Base-by-base conservation (phyloP, 371 early-diverging fungal genomes). In the Mucor sp. region DNA sequence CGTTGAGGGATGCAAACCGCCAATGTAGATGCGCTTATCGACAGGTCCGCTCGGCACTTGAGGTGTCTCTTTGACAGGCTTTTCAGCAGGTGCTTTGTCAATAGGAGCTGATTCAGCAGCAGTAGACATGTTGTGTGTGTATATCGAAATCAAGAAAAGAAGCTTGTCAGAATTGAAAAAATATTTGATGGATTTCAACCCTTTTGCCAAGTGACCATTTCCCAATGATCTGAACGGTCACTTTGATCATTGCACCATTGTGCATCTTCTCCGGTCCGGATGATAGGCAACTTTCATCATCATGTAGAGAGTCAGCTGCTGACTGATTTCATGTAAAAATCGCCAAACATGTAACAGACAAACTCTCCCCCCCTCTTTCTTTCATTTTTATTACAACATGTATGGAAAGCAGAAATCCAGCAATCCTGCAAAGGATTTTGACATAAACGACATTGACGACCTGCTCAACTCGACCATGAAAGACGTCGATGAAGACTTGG, bases 11-110 rank as follows among this genome's bases (percentile, higher is more conserved):
- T 85, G 85, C 8, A 94, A 80, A 25, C 95, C 95, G 50, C 93
- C 91, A 58, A 94, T 78, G 66, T 91, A 94, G 9, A 91, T 82
- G 32, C 94, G 87, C 69, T 91, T 91, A 21, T 79, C 73, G 5
- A 76, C 37, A 21, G 67, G 56, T 8, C 66, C 79, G 41, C 53
- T 66, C 21, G 60, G 55, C 1, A 53, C 55, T 60, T 53, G 30
- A n/a, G 19, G 6, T 21, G 30, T 9, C 47, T 25, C 33, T 65
- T 41, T 57, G 23, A 19, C 21, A 32, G 19, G 30, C 28, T 59
- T 58, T 58, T 44, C 65, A 44, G 43, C 41, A 6, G 5, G 14
- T 19, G 25, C 8, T 14, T 27, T 53, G 53, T 27, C 27, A 27
- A 25, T 53, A 4, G 27, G 9, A 53, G 27, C 27, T 27, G 53